Base-by-base conservation (phyloP, 768 basidiomycete genomes). In the Tremella yokohamensis region DNA sequence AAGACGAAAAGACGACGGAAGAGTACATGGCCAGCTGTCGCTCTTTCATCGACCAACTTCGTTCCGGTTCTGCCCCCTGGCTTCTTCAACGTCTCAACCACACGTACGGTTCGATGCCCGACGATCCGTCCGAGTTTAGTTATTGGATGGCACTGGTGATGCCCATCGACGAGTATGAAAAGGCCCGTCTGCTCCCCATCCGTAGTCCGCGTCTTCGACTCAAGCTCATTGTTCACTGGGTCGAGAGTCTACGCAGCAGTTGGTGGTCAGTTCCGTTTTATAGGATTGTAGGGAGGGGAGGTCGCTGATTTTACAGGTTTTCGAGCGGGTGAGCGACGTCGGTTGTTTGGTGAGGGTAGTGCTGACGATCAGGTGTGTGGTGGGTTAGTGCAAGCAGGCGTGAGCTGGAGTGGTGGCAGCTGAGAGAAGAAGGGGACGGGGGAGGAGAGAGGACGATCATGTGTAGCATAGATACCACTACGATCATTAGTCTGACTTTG, bases 81-180 rank as follows among this genome's bases (percentile, higher is more conserved):
- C 85, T 97, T 37, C 85, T 90, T 1, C 90, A 96, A 69, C 83
- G 89, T 49, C 81, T 96, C 44, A 84, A 88, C 69, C 83, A 82
- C 66, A 84, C 86, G 0, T 88, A 87, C 70, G 90, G 90, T 2
- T 79, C 82, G 3, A 87, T 88, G 81, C 91, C 91, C 0, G 63
- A 63, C 3, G 86, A 90, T 74, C 83, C 85, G 0, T 81, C 81
- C 24, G 78, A 81, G 20, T 91, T 94, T 75, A 84, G 84, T 34
- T 96, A 88, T 76, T 94, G 89, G 88, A 90, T 94, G 79, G 90
- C 88, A 0, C 81, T 84, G 74, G 75, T 94, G 38, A 84, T 97
- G 49, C 88, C 92, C 37, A 90, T 97, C 70, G 90, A 94, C 74
- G 89, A 94, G 57, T 82, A 85, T 67, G 88, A 91, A 79, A 90